phyloP scores from a whole-genome alignment of 2,329 filamentous ascomycete genomes.

The Rutstroemia sydowiana region DNA sequence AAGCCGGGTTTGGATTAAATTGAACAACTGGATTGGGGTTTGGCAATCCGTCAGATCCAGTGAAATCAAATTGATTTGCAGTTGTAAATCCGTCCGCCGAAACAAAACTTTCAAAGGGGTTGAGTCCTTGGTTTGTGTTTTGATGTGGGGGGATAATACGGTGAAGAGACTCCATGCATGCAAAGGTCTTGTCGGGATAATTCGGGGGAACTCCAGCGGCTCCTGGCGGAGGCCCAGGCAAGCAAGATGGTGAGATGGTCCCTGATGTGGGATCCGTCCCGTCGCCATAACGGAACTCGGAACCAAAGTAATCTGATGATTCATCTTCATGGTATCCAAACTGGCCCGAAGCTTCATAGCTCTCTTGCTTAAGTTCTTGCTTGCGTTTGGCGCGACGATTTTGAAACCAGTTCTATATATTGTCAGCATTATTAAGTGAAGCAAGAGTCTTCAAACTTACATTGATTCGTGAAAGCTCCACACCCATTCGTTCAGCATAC shows the following conservation, averaged over 20 bases:
- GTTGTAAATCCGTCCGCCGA: constrained; percentile 13
- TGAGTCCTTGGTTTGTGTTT: constrained; percentile 15
- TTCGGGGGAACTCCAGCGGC: constrained; percentile 25
- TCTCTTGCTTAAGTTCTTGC: constrained; percentile 51
- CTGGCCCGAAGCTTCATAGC: constrained; percentile 41
- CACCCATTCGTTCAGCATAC: constrained; percentile 52
- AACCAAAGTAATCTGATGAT: constrained; percentile 23
- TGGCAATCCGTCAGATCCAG: too few relatives aligned
- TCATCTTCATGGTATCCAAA: constrained; percentile 22
- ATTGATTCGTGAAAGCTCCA: constrained; percentile 58
- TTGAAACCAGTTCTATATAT: constrained; percentile 58
- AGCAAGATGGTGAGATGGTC: constrained; percentile 10
- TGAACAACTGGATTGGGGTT: too few relatives aligned
- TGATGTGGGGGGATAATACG: constrained; percentile 23
- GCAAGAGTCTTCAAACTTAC: constrained; percentile 33
- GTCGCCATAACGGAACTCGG: constrained; percentile 16
- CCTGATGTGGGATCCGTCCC: constrained; percentile 13
- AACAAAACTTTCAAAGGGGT: constrained; percentile 14
- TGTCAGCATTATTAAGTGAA: not conserved
- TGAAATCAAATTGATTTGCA: constrained; percentile 15
- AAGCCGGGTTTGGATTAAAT: too few relatives aligned
- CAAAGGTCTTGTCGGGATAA: constrained; percentile 21
- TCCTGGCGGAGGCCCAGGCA: constrained; percentile 20
- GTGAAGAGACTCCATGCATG: constrained; percentile 25
- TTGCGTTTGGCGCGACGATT: constrained; percentile 48